Percentiles rank a stretch among this genome's conserved stretches.
Evolutionary conservation across 2,329 filamentous ascomycete genomes (phyloP).

Genomic region (Parascedosporium putredinis): DNA sequence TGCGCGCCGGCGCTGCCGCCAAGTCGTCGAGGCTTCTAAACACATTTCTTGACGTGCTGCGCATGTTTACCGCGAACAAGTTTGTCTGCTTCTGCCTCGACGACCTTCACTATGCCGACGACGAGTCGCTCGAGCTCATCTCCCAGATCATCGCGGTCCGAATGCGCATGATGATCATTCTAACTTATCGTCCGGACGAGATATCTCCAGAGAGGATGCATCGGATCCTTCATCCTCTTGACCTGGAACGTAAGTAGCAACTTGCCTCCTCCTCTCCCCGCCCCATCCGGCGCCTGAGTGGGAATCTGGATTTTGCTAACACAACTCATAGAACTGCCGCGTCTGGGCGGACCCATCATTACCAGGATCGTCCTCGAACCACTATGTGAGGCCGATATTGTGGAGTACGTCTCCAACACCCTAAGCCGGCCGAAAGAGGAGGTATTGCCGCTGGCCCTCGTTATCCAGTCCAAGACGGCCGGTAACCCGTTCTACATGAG

Average conservation of each 20-base stretch:
- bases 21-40: conserved; percentile 71
- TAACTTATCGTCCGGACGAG: conserved; percentile 65
- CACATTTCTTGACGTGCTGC: conserved; percentile 75
- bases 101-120: conserved; percentile 82
- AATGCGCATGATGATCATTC: conserved; percentile 70
- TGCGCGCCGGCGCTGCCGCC: conserved; percentile 46
- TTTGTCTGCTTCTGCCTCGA: conserved; percentile 84
- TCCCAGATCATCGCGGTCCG: conserved; percentile 68
- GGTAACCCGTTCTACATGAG: conserved; percentile 88
- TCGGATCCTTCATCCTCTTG: conserved; percentile 41
- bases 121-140: conserved; percentile 76
- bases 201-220: conserved; percentile 44
- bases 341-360: conserved; percentile 40
- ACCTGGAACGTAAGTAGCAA: conserved; percentile 35
- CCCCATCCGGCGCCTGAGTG: background rate
- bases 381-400: conserved; percentile 68
- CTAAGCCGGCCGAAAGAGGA: conserved; percentile 65
- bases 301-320: conserved; percentile 16
- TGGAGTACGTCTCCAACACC: conserved; percentile 72
- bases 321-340: conserved; percentile 26
- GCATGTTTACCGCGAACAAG: conserved; percentile 71
- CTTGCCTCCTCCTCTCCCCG: background rate
- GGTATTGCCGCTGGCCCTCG: conserved; percentile 65
- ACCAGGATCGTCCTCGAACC: conserved; percentile 65
- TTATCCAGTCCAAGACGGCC: conserved; percentile 78